Percentiles rank a stretch among this genome's conserved stretches.
Conservation (phyloP, 1,284 basidiomycete genomes). For the Leccinum ponderosum region DNA sequence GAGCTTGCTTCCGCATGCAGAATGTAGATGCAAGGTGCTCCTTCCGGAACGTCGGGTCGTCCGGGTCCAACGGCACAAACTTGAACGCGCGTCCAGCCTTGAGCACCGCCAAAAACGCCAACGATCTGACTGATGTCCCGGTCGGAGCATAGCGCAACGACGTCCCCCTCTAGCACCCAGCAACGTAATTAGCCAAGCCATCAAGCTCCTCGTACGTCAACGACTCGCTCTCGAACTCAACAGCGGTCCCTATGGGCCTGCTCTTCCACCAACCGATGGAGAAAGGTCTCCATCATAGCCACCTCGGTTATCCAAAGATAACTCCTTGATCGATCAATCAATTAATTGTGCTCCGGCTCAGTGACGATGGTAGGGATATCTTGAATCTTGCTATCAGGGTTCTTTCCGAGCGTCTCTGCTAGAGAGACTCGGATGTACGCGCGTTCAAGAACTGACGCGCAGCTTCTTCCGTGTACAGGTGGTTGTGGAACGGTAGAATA, state of each 20-base stretch:
- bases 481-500: slow-evolving; percentile 31
- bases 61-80: slow-evolving; percentile 27
- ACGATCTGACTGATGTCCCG: slow-evolving; percentile 20
- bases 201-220: slow-evolving; percentile 31
- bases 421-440: slow-evolving; percentile 21
- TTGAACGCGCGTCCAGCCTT: slow-evolving; percentile 25
- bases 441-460: slow-evolving; percentile 26
- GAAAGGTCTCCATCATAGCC: slow-evolving; percentile 14
- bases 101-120: slow-evolving; percentile 32
- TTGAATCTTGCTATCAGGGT: slow-evolving; percentile 19
- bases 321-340: slow-evolving; percentile 20
- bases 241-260: slow-evolving; percentile 21
- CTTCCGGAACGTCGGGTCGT: slow-evolving; percentile 32
- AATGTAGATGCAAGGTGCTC: slow-evolving; percentile 6
- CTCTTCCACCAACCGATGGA: slow-evolving; percentile 29
- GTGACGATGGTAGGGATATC: slow-evolving; percentile 28
- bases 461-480: slow-evolving; percentile 26
- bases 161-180: slow-evolving; percentile 27
- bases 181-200: slow-evolving; percentile 25
- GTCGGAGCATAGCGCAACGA: slow-evolving; percentile 31
- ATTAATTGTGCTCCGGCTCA: slow-evolving; percentile 23
- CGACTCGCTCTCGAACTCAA: slow-evolving; percentile 28
- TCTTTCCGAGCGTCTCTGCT: slow-evolving; percentile 13
- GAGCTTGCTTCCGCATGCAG: too few relatives aligned
- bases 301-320: slow-evolving; percentile 21